Evolutionary conservation across 2,329 filamentous ascomycete genomes (phyloP).

Genomic region (Epichloe elymi): DNA sequence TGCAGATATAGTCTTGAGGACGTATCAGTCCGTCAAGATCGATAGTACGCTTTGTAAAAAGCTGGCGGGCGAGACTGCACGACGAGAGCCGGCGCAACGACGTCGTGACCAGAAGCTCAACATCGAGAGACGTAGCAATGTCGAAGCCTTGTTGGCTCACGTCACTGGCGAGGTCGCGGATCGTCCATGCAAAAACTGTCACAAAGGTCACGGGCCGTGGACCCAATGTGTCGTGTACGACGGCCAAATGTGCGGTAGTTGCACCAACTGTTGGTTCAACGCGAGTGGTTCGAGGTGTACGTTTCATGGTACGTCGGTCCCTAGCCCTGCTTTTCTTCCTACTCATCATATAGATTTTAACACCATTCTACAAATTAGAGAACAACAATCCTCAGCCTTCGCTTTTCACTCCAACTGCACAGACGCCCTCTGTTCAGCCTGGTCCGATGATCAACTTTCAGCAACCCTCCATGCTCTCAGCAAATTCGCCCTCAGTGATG

Average conservation of each 20-base stretch:
- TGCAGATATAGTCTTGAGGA: slow-evolving; percentile 31
- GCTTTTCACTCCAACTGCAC: slow-evolving; percentile 7
- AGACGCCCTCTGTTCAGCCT: not conserved
- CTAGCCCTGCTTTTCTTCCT: not conserved
- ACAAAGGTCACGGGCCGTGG: slow-evolving; percentile 48
- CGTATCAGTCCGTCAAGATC: slow-evolving; percentile 31
- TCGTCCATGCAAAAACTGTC: slow-evolving; percentile 45
- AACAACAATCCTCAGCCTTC: slow-evolving; percentile 28
- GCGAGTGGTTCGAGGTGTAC: slow-evolving; percentile 46
- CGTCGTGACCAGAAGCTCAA: slow-evolving; percentile 41
- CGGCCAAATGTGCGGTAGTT: slow-evolving; percentile 48
- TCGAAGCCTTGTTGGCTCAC: slow-evolving; percentile 45
- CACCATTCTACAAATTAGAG: slow-evolving; percentile 18
- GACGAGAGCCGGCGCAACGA: slow-evolving; percentile 38
- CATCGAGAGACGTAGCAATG: slow-evolving; percentile 43
- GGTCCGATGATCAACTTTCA: slow-evolving; percentile 11
- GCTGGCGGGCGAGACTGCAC: slow-evolving; percentile 34
- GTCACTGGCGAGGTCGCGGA: slow-evolving; percentile 36
- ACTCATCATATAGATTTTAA: not conserved
- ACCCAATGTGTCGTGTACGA: slow-evolving; percentile 44
- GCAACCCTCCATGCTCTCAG: slow-evolving; percentile 1
- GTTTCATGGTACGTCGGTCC: slow-evolving; percentile 37
- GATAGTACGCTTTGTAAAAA: slow-evolving; percentile 43
- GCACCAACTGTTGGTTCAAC: slow-evolving; percentile 52
- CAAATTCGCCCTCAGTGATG: not conserved